Conservation (phyloP, 129 eudicot species). For the Chrysanthemum makinoi region DNA sequence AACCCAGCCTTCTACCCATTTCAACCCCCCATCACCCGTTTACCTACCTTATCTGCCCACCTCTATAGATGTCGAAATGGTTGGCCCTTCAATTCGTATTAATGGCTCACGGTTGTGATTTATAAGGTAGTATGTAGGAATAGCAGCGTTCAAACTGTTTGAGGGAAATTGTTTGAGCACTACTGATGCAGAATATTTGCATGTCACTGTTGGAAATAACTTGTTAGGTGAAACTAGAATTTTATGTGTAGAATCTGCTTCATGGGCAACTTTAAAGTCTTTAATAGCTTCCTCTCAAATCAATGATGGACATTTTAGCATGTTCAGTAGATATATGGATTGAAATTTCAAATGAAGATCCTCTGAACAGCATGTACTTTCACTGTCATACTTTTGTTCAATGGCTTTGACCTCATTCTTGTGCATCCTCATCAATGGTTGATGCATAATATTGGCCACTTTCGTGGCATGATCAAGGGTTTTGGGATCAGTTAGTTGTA, state of each 20-base stretch:
- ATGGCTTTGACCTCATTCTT: too few species aligned
- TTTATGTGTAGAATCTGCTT: slow-evolving; percentile 32
- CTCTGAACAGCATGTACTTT: neutral
- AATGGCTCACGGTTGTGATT: neutral
- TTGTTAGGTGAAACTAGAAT: slow-evolving; percentile 6
- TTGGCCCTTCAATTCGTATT: too few species aligned
- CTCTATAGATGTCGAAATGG: too few species aligned
- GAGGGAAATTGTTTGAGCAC: slow-evolving; percentile 93
- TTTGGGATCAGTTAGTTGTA: too few species aligned
- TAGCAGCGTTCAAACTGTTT: slow-evolving; percentile 68
- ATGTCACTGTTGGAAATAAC: neutral
- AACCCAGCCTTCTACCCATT: neutral
- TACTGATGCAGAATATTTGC: slow-evolving; percentile 51
- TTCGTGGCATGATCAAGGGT: too few species aligned
- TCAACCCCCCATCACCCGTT: too few species aligned
- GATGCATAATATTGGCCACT: too few species aligned
- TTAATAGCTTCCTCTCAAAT: slow-evolving; percentile 55
- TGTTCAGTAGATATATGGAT: neutral
- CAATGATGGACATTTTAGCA: slow-evolving; percentile 17
- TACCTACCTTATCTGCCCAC: too few species aligned
- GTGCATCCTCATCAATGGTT: too few species aligned
- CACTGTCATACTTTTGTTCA: too few species aligned
- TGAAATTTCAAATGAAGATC: slow-evolving; percentile 4
- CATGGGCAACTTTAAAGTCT: slow-evolving; percentile 59
- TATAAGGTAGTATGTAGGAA: slow-evolving; percentile 4